phyloP scores from a whole-genome alignment of 805 yeast species.

The Sugiyamaella americana region DNA sequence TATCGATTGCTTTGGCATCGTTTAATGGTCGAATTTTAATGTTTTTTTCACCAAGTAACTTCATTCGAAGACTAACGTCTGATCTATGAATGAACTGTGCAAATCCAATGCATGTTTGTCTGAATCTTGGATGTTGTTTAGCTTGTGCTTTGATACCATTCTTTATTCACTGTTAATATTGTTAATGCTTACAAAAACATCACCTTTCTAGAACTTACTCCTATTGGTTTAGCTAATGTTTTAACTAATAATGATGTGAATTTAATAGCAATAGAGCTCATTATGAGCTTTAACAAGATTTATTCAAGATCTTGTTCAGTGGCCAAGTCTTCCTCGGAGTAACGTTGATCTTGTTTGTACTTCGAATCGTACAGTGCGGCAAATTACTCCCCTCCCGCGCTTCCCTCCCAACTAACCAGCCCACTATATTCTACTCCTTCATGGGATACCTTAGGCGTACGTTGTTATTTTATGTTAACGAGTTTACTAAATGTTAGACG shows the following conservation, averaged over 20 bases:
- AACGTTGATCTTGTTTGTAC: no score
- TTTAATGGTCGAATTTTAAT: constrained; percentile 67
- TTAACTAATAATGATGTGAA: constrained; percentile 63
- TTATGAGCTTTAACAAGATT: no score
- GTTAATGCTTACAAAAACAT: constrained; percentile 25
- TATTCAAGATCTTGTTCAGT: no score
- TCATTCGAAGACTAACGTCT: constrained; percentile 57
- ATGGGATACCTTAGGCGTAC: no score
- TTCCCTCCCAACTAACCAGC: no score
- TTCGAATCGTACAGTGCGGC: no score
- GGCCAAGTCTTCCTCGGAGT: no score
- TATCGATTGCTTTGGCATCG: constrained; percentile 74
- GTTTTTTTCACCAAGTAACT: constrained; percentile 48
- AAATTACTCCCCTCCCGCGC: no score
- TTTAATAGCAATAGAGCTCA: constrained; percentile 76
- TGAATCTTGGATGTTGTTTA: constrained; percentile 60
- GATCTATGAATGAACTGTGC: constrained; percentile 69
- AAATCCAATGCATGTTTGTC: constrained; percentile 53
- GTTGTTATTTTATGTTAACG: no score
- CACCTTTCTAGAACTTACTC: constrained; percentile 25
- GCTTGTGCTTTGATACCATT: constrained; percentile 67
- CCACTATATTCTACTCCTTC: no score
- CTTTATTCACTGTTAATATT: constrained; percentile 20
- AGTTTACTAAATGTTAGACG: no score
- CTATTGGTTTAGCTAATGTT: constrained; percentile 75